phyloP scores from a whole-genome alignment of 2,329 filamentous ascomycete species.

The Sporothrix pseudoabietina region DNA sequence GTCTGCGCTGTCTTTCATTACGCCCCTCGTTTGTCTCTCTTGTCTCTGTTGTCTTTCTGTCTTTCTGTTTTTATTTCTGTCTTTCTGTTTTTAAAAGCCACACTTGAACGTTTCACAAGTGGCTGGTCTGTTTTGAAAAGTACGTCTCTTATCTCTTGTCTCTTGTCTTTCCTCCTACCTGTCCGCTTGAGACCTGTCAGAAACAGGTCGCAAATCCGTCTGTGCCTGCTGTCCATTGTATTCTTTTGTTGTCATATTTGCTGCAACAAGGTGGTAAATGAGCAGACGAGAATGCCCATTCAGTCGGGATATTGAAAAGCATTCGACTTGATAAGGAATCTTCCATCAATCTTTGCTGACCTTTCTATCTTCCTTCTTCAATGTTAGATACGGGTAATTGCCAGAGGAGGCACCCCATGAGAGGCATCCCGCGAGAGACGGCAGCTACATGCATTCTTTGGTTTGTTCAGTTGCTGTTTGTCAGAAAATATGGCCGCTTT shows the following conservation, averaged over 20 bases:
- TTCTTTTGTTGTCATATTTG: not conserved
- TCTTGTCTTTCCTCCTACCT: not conserved
- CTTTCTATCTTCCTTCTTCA: not conserved
- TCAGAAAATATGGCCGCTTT: not conserved
- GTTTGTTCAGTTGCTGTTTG: not conserved
- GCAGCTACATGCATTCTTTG: not conserved
- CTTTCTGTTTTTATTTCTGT: not conserved
- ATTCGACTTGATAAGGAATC: not conserved
- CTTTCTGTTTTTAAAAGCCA: not conserved
- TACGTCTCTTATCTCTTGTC: not conserved
- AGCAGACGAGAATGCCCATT: too few species aligned
- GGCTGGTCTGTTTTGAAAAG: not conserved
- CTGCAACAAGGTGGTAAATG: too few species aligned
- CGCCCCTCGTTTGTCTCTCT: not conserved
- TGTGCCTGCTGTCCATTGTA: constrained; percentile 2
- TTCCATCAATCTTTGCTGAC: not conserved
- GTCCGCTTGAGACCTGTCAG: not conserved
- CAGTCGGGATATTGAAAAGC: too few species aligned
- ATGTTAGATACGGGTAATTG: not conserved
- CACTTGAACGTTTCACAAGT: not conserved
- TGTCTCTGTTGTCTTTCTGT: not conserved
- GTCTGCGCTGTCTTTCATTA: not conserved
- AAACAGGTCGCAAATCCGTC: not conserved
- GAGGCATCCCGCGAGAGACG: not conserved
- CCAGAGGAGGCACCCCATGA: not conserved